phyloP scores from a whole-genome alignment of 2,329 filamentous ascomycete genomes.

The Tolypocladium tropicale region DNA sequence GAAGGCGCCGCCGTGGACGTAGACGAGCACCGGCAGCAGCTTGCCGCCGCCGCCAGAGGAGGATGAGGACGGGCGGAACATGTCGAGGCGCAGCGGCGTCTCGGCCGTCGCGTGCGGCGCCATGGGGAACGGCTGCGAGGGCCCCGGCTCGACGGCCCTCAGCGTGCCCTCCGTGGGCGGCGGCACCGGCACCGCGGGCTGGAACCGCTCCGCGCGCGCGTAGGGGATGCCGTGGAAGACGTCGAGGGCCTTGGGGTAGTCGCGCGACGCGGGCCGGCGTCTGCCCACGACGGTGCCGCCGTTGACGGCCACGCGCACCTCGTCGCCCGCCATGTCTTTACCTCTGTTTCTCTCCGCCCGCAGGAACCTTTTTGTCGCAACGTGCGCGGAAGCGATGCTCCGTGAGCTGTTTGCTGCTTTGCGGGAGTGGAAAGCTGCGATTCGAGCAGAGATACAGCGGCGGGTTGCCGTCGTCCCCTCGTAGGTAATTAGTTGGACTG shows the following conservation, averaged over 20 bases:
- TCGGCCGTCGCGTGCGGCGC: slow-evolving; percentile 27
- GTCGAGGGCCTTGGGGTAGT: slow-evolving; percentile 31
- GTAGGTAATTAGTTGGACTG: no score
- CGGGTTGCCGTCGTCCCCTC: neutral
- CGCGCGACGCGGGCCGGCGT: slow-evolving; percentile 9
- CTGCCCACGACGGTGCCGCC: slow-evolving; percentile 13
- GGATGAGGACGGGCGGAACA: slow-evolving; percentile 16
- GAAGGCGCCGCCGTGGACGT: slow-evolving; percentile 55
- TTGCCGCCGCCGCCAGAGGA: slow-evolving; percentile 24
- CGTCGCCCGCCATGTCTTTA: neutral
- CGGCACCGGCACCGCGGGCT: slow-evolving; percentile 23
- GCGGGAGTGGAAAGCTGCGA: no score
- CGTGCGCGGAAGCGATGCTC: no score
- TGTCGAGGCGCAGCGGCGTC: slow-evolving; percentile 43
- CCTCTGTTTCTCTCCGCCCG: no score
- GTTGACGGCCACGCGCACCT: slow-evolving; percentile 8
- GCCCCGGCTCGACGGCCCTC: slow-evolving; percentile 25
- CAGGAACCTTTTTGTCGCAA: no score
- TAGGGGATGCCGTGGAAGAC: slow-evolving; percentile 41
- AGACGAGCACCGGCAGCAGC: slow-evolving; percentile 40
- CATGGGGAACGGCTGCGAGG: slow-evolving; percentile 10
- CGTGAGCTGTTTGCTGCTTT: neutral
- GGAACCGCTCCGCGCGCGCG: slow-evolving; percentile 37
- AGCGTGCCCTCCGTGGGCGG: slow-evolving; percentile 10
- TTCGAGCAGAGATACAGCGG: neutral